Conservation (phyloP, 768 basidiomycete genomes). For the Auricularia sp. region DNA sequence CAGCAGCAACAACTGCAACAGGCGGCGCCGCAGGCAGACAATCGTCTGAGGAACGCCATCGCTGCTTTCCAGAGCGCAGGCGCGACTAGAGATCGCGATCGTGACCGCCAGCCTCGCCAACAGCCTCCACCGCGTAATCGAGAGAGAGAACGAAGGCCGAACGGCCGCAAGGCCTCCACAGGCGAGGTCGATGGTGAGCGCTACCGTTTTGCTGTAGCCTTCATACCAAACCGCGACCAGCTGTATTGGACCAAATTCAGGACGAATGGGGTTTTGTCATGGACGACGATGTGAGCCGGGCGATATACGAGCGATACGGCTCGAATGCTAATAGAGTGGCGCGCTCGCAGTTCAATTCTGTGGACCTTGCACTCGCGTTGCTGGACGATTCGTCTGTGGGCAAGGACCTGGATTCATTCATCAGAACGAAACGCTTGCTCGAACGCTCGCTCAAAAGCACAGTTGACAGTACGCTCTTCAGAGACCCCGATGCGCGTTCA, state of each 20-base stretch:
- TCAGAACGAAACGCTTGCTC: conserved; percentile 63
- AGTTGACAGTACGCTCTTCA: conserved; percentile 60
- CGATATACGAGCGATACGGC: conserved; percentile 5
- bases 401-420: conserved; percentile 70
- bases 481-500: conserved; percentile 1
- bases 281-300: conserved; percentile 57
- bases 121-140: conserved; percentile 35
- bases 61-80: conserved; percentile 65
- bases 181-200: conserved; percentile 75
- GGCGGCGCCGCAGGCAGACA: conserved; percentile 28
- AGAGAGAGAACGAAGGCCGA: conserved; percentile 46
- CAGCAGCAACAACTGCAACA: background rate
- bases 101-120: conserved; percentile 42
- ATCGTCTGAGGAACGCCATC: conserved; percentile 43
- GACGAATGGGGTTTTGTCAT: conserved; percentile 87
- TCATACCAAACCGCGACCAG: conserved; percentile 26
- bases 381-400: conserved; percentile 66
- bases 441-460: conserved; percentile 77
- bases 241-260: conserved; percentile 74
- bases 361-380: conserved; percentile 84
- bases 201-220: background rate
- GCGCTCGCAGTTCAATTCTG: conserved; percentile 71
- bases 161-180: conserved; percentile 45
- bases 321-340: conserved; percentile 4
- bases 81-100: conserved; percentile 42